Percentiles rank a stretch among this genome's conserved stretches.
Conservation (phyloP, 305 asterid genomes). For the Fraxinus velutina region DNA sequence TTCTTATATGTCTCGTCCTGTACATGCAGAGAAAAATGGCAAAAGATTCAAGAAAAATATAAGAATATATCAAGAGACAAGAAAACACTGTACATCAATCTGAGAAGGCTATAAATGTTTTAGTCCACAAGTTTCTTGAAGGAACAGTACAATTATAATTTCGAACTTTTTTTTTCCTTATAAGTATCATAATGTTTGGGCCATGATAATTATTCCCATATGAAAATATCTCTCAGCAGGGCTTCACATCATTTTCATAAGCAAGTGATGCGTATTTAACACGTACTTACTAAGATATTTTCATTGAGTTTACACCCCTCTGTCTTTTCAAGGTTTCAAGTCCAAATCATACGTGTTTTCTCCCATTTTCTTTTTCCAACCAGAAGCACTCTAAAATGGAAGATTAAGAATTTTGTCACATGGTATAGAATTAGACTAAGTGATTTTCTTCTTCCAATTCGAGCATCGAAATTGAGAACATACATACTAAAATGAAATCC, state of each 20-base stretch:
- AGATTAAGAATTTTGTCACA: background rate
- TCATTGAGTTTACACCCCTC: background rate
- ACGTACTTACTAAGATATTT: conserved; percentile 27
- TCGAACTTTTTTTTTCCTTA: background rate
- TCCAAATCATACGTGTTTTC: background rate
- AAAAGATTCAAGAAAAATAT: background rate
- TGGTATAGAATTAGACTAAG: background rate
- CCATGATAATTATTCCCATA: conserved; percentile 29
- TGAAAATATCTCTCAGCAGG: conserved; percentile 36
- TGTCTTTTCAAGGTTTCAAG: background rate
- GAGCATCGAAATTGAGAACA: background rate
- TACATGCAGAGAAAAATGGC: background rate
- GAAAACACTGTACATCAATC: conserved; percentile 19
- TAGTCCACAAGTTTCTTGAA: conserved; percentile 23
- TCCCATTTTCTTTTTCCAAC: background rate
- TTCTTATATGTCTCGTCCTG: conserved; percentile 25
- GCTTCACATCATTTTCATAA: conserved; percentile 39
- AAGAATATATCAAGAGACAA: background rate
- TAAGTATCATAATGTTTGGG: conserved; percentile 31
- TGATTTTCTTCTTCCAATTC: background rate
- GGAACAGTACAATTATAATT: background rate
- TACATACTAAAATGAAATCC: background rate
- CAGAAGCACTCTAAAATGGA: background rate
- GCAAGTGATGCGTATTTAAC: conserved; percentile 23
- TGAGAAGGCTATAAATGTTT: conserved; percentile 22